Evolutionary conservation across 2,329 filamentous ascomycete genomes (phyloP).

Genomic region (Neoscytalidium dimidiatum): DNA sequence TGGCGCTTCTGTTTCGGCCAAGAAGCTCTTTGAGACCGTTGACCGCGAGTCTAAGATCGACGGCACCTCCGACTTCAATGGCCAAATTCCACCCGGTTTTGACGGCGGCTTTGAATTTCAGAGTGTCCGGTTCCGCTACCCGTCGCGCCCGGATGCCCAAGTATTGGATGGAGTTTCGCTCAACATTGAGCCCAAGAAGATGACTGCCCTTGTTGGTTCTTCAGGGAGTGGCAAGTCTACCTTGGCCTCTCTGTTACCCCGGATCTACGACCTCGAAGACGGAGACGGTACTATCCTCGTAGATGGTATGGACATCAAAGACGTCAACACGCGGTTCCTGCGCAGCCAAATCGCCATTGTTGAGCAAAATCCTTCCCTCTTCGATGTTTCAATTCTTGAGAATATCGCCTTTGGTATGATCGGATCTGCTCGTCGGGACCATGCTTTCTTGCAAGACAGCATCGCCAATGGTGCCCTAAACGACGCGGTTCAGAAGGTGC

Average conservation of each 20-base stretch:
- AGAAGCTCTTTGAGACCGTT: conserved; percentile 6
- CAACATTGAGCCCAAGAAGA: conserved; percentile 37
- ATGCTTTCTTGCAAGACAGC: not conserved
- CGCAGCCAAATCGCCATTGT: conserved; percentile 45
- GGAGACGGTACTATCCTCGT: conserved; percentile 31
- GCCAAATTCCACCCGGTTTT: conserved; percentile 5
- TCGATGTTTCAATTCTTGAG: conserved; percentile 55
- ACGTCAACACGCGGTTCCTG: conserved; percentile 39
- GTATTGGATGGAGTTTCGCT: conserved; percentile 43
- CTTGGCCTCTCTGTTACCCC: conserved; percentile 60
- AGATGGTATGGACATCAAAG: conserved; percentile 40
- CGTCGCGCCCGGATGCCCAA: conserved; percentile 40
- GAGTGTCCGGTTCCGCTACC: conserved; percentile 45
- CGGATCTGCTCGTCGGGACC: not conserved
- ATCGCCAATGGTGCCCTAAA: not conserved
- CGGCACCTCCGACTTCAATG: conserved; percentile 6
- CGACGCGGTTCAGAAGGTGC: conserved; percentile 22
- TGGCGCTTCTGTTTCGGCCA: not conserved
- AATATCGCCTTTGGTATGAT: conserved; percentile 55
- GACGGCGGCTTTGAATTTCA: conserved; percentile 34
- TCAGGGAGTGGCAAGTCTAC: conserved; percentile 95
- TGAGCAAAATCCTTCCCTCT: conserved; percentile 54
- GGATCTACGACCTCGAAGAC: conserved; percentile 42
- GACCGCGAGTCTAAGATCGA: conserved; percentile 1
- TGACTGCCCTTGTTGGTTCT: conserved; percentile 35